phyloP scores from a whole-genome alignment of 2,329 filamentous ascomycete species.

The Fusarium domesticum region DNA sequence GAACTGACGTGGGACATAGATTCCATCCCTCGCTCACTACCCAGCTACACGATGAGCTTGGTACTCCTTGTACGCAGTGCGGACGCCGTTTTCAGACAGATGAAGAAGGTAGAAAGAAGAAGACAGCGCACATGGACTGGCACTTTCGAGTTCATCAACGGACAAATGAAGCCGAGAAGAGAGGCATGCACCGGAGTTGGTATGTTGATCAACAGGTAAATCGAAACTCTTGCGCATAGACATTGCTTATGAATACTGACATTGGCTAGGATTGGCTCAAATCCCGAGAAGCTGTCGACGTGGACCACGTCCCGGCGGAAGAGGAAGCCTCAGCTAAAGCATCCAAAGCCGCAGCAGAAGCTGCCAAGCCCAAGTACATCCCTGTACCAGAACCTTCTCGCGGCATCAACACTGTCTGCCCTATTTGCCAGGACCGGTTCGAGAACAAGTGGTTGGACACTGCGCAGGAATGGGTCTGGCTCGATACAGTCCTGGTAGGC shows the following conservation, averaged over 20 bases:
- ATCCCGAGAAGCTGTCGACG: constrained; percentile 75
- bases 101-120: constrained; percentile 76
- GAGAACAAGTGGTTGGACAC: constrained; percentile 90
- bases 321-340: constrained; percentile 35
- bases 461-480: constrained; percentile 95
- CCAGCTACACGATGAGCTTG: constrained; percentile 74
- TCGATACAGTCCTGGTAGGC: constrained; percentile 77
- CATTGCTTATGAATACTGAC: constrained; percentile 24
- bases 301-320: constrained; percentile 43
- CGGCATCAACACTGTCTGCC: constrained; percentile 74
- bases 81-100: constrained; percentile 80
- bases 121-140: constrained; percentile 94
- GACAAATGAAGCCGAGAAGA: constrained; percentile 79
- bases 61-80: constrained; percentile 87
- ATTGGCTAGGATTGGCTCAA: constrained; percentile 77
- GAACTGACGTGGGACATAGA: constrained; percentile 42
- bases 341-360: constrained; percentile 36
- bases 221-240: constrained; percentile 2
- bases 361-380: constrained; percentile 65
- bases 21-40: constrained; percentile 72
- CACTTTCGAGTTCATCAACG: constrained; percentile 93
- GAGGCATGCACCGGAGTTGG: constrained; percentile 89
- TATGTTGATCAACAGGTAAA: constrained; percentile 84
- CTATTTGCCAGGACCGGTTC: constrained; percentile 94
- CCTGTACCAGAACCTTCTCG: constrained; percentile 76